Percentiles rank a stretch among this genome's conserved stretches.
phyloP scores from a whole-genome alignment of 768 basidiomycete species.

The Boletus rufocinnamomeus region DNA sequence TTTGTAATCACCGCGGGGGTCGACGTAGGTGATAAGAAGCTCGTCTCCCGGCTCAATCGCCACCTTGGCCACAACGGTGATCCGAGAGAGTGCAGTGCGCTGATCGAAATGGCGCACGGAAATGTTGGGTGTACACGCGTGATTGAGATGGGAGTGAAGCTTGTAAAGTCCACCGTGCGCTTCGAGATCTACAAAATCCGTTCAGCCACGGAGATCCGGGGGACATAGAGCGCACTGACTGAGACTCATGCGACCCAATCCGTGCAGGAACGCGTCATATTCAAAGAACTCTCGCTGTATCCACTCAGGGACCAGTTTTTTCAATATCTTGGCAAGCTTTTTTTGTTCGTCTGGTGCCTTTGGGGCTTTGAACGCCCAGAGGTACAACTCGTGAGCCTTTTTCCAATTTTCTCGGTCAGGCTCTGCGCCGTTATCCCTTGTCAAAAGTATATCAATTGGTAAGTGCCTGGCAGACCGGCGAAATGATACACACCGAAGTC shows the following conservation, averaged over 20 bases:
- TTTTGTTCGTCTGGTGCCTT: slow-evolving; percentile 50
- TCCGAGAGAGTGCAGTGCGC: slow-evolving; percentile 67
- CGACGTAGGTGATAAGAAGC: slow-evolving; percentile 75
- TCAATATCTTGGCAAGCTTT: slow-evolving; percentile 58
- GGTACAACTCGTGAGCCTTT: slow-evolving; percentile 56
- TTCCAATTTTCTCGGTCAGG: slow-evolving; percentile 71
- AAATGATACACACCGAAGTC: slow-evolving; percentile 18
- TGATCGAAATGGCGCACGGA: slow-evolving; percentile 78
- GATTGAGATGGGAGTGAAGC: slow-evolving; percentile 87
- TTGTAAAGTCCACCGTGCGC: slow-evolving; percentile 85
- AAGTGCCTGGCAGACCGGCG: neutral
- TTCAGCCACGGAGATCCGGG: slow-evolving; percentile 3
- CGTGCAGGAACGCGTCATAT: slow-evolving; percentile 73
- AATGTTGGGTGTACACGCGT: slow-evolving; percentile 77
- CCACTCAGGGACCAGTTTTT: slow-evolving; percentile 46
- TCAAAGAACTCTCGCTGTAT: slow-evolving; percentile 64
- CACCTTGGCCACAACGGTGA: slow-evolving; percentile 69
- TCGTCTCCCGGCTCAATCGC: slow-evolving; percentile 73
- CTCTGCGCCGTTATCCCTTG: slow-evolving; percentile 43
- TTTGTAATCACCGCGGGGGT: slow-evolving; percentile 47
- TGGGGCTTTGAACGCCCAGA: slow-evolving; percentile 66
- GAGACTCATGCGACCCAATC: slow-evolving; percentile 76
- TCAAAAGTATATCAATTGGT: neutral
- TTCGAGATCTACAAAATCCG: slow-evolving; percentile 60
- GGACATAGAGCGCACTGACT: slow-evolving; percentile 50